These are phyloP conservation scores for Ensete glaucum DNA, from an alignment of 176 grass and related monocot species.

Conservation along the genomic window DNA sequence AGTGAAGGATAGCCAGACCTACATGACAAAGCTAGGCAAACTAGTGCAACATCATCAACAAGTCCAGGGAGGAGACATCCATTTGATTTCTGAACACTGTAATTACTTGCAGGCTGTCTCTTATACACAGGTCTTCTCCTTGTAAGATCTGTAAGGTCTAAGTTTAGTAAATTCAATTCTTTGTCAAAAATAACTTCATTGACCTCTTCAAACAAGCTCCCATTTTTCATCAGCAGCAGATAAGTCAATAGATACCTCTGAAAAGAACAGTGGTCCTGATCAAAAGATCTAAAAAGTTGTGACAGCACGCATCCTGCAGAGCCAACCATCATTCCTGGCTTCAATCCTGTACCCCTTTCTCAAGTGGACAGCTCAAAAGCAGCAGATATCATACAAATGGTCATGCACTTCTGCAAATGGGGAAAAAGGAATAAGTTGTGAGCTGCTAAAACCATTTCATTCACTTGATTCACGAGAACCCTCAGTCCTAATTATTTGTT, in stretches of 20 bases:
- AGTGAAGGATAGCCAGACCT: conserved; percentile 67
- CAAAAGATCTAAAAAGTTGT: conserved; percentile 43
- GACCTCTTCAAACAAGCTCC: conserved; percentile 28
- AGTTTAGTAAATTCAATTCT: conserved; percentile 20
- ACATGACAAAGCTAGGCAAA: conserved; percentile 64
- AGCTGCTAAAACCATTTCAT: too few relatives aligned
- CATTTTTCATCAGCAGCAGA: conserved; percentile 46
- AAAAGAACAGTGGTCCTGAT: conserved; percentile 47
- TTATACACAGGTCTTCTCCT: conserved; percentile 31
- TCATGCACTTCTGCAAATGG: too few relatives aligned
- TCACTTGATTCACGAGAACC: too few relatives aligned
- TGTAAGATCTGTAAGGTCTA: conserved; percentile 32
- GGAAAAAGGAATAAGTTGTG: too few relatives aligned
- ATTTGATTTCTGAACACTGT: conserved; percentile 38
- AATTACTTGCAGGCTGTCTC: conserved; percentile 28
- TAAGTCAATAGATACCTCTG: conserved; percentile 54
- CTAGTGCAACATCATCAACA: conserved; percentile 64
- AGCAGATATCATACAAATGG: too few relatives aligned
- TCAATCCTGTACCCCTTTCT: too few relatives aligned
- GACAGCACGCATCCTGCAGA: conserved; percentile 42
- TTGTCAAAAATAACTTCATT: conserved; percentile 23
- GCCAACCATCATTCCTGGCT: too few relatives aligned
- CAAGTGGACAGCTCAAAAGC: too few relatives aligned
- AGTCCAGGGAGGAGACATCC: conserved; percentile 61
- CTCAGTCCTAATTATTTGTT: too few relatives aligned